Evolutionary conservation across 768 basidiomycete species (phyloP), one percentile per base, ranked within the genome.

Genomic region (Pulveroboletus ravenelii): DNA sequence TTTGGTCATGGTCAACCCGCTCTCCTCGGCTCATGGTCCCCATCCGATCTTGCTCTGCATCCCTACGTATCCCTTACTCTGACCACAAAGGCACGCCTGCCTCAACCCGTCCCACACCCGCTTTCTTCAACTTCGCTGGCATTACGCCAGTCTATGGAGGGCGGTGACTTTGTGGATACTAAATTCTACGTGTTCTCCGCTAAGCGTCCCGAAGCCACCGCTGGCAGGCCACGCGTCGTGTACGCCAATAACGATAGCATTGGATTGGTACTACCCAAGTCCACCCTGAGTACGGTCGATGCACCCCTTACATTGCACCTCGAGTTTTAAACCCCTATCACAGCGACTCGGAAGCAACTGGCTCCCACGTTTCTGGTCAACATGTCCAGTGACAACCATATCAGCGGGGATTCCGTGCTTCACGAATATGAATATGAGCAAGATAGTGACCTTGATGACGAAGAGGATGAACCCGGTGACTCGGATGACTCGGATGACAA

Each of bases 381-480:
- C 15, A 56, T 64, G 63, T 55, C 61, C 9, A 10, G 51, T 38
- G 63, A 64, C 23, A 32, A 46, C 6, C 61, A 65, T 2, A 51
- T 64, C 44, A 45, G 41, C 18, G 34, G 14, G 10, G 44, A 66
- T 18, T 49, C 63, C 8, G 20, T 65, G 0, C 61, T 64, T 18
- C 64, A 63, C 36, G 56, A 63, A 3, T 66, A 66, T 8, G 57
- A 56, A 12, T 67, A 66, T 10, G 57, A 68, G 17, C 53, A 47
- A 20, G 65, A 66, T 30, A 68, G 66, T 36, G 64, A 66, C 40
- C 62, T 66, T 17, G 66, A 68, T 5, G 64, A 60, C 15, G 63
- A 66, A 14, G 55, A 54, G 15, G 34, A 35, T 2, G 51, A 47
- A 6, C 15, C 34, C 0, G 38, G 17, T 15, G 51, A 47, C 15